phyloP scores from a whole-genome alignment of 225 moss, liverwort and hornwort species.

The Polytrichum formosum region DNA sequence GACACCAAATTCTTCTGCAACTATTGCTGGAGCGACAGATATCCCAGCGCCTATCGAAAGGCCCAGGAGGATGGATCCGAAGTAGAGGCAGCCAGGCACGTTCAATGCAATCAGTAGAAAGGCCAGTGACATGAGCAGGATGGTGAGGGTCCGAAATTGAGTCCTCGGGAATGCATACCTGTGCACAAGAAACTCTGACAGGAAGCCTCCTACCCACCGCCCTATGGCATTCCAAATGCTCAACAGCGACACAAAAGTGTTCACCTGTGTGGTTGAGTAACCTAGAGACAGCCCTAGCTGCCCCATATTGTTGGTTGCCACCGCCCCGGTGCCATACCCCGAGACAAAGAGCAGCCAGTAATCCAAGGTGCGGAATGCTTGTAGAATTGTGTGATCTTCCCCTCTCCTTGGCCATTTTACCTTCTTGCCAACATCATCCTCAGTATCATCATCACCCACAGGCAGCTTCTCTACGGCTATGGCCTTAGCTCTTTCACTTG shows the following conservation, averaged over 20 bases:
- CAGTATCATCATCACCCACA: no score
- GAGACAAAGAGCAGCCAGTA: conserved; percentile 69
- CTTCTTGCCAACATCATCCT: neutral
- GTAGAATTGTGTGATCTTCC: conserved; percentile 56
- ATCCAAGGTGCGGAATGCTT: conserved; percentile 37
- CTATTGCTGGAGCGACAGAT: conserved; percentile 31
- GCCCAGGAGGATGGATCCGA: conserved; percentile 40
- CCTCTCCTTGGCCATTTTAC: conserved; percentile 31
- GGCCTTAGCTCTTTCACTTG: neutral
- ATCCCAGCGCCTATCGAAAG: conserved; percentile 37
- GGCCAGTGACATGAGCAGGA: conserved; percentile 30
- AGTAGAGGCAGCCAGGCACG: conserved; percentile 43
- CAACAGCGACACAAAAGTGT: conserved; percentile 61
- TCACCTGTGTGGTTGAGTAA: conserved; percentile 33
- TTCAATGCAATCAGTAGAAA: conserved; percentile 33
- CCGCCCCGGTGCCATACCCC: conserved; percentile 51
- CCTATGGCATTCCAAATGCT: conserved; percentile 84
- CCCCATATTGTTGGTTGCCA: conserved; percentile 70
- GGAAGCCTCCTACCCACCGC: conserved; percentile 50
- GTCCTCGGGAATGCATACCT: conserved; percentile 37
- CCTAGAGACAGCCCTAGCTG: conserved; percentile 65
- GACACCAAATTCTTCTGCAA: conserved; percentile 44
- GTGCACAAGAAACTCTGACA: conserved; percentile 41
- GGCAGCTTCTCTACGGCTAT: neutral
- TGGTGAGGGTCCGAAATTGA: conserved; percentile 14